These are phyloP conservation scores for Lotus japonicus DNA, from an alignment of 306 rosid species.

Conservation along the genomic window DNA sequence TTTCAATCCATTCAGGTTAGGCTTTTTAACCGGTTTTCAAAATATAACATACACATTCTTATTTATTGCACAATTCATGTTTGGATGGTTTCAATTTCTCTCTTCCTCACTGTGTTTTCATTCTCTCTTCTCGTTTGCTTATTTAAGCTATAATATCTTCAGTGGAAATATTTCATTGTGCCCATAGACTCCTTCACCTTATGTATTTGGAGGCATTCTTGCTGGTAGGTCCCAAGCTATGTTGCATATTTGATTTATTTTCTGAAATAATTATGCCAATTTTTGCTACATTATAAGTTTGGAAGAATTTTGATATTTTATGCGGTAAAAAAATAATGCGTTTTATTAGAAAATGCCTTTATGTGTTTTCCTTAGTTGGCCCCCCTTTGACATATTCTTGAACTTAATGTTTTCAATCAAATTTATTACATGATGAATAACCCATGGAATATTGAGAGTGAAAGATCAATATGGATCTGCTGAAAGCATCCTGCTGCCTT, in stretches of 20 bases:
- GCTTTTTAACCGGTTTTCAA: conserved; percentile 15
- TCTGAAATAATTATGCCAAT: neutral
- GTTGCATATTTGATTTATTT: conserved; percentile 24
- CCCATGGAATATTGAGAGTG: conserved; percentile 4
- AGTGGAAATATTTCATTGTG: conserved; percentile 79
- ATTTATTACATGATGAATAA: conserved; percentile 2
- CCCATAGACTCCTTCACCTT: conserved; percentile 49
- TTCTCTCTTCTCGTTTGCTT: conserved; percentile 22
- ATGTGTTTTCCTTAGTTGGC: neutral
- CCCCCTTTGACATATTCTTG: neutral
- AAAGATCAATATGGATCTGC: conserved; percentile 14
- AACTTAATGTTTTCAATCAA: conserved; percentile 3
- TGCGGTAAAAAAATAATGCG: neutral
- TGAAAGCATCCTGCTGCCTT: conserved; percentile 3
- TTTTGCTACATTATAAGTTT: neutral
- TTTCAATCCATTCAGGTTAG: conserved; percentile 90
- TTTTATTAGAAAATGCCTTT: neutral
- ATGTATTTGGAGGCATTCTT: conserved; percentile 85
- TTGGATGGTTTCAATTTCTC: neutral
- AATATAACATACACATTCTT: neutral
- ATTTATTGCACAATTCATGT: conserved; percentile 17
- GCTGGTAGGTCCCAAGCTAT: conserved; percentile 63
- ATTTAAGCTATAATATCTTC: conserved; percentile 34
- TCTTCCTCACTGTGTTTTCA: conserved; percentile 1
- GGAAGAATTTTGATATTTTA: neutral